Percentiles rank a stretch among this genome's conserved stretches.
These are phyloP conservation scores for Phytopythium helicoides DNA, from an alignment of 352 stramenopile species.

Conservation along the genomic window DNA sequence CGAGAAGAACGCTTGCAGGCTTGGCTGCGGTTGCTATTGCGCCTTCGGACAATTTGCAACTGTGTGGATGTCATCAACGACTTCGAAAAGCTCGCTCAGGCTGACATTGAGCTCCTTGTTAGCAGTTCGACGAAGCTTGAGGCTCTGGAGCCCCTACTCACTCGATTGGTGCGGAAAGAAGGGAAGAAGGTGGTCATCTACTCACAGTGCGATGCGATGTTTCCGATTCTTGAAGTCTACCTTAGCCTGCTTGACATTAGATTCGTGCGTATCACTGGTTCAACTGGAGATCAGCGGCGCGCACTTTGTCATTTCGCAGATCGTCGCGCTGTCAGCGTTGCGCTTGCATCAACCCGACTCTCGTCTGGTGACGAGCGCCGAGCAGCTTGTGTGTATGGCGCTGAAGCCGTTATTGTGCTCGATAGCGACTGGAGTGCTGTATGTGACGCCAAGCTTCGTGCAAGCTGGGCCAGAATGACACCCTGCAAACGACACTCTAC, in stretches of 20 bases:
- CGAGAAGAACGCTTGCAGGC: conserved; percentile 52
- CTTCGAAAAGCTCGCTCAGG: conserved; percentile 67
- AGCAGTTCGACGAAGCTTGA: conserved; percentile 68
- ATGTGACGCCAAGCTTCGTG: conserved; percentile 80
- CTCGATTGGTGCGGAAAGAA: conserved; percentile 53
- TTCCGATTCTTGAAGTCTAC: conserved; percentile 71
- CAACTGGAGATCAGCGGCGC: conserved; percentile 44
- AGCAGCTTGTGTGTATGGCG: conserved; percentile 63
- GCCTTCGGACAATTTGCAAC: conserved; percentile 74
- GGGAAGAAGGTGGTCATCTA: conserved; percentile 75
- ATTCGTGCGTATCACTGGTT: conserved; percentile 66
- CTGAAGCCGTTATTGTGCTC: conserved; percentile 73
- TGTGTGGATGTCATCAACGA: conserved; percentile 78
- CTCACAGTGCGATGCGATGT: conserved; percentile 68
- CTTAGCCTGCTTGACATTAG: conserved; percentile 57
- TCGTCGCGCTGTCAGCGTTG: conserved; percentile 53
- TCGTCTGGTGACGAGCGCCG: conserved; percentile 33
- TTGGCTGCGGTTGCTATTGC: conserved; percentile 69
- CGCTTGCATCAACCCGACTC: conserved; percentile 67
- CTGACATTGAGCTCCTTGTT: conserved; percentile 57
- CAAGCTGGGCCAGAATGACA: conserved; percentile 69
- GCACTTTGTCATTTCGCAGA: conserved; percentile 75
- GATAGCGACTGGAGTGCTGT: conserved; percentile 82
- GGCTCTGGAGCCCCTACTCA: conserved; percentile 49
- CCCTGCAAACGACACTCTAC: conserved; percentile 41